phyloP scores from a whole-genome alignment of 2,329 filamentous ascomycete genomes.

The Podosphaera fusca region DNA sequence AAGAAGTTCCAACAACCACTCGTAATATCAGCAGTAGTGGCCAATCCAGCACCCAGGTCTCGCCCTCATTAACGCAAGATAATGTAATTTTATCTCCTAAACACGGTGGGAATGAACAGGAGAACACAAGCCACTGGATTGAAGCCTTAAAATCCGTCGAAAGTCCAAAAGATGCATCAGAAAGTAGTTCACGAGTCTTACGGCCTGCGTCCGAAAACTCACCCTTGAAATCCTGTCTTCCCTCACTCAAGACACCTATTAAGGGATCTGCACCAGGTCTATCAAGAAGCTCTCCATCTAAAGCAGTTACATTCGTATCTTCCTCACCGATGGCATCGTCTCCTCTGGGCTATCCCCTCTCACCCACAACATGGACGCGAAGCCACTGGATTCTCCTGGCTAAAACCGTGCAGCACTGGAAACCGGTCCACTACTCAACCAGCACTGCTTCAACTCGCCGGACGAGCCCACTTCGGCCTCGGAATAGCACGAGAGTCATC shows the following conservation, averaged over 20 bases:
- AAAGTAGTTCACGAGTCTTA: conserved; percentile 2
- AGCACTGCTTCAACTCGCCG: background rate
- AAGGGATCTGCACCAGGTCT: background rate
- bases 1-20: conserved; percentile 7
- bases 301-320: conserved; percentile 14
- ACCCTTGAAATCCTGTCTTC: conserved; percentile 15
- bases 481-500: conserved; percentile 14
- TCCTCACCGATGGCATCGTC: conserved; percentile 14
- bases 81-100: background rate
- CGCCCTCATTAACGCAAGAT: conserved; percentile 2
- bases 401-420: conserved; percentile 11
- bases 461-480: background rate
- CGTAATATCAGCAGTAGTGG: background rate
- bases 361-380: conserved; percentile 12
- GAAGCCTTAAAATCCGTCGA: background rate
- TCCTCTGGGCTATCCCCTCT: conserved; percentile 4
- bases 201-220: conserved; percentile 4
- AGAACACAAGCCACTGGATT: background rate
- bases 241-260: conserved; percentile 11
- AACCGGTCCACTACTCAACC: conserved; percentile 6
- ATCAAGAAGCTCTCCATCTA: conserved; percentile 3
- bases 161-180: background rate
- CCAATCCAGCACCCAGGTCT: background rate
- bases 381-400: conserved; percentile 15
- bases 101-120: background rate